Base-by-base conservation (phyloP, 768 basidiomycete genomes). In the Podaxis sp. region DNA sequence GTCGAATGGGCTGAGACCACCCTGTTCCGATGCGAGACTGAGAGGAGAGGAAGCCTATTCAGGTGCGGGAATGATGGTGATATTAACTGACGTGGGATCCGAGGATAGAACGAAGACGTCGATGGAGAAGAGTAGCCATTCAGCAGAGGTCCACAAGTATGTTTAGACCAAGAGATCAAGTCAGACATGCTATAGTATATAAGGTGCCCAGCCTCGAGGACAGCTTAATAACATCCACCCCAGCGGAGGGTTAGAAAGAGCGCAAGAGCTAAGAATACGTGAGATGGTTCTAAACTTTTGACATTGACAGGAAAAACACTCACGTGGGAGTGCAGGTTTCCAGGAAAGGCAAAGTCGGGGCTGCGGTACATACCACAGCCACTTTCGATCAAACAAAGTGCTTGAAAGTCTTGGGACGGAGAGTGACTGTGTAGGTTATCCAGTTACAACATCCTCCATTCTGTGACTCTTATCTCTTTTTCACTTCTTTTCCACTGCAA, bases 401-500 rank as follows among this genome's bases (percentile, higher is more conserved):
- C 8, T 33, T 33, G 9, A 33, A 33, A 33, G 33, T 33, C n/a
- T 43, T 5, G 15, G 24, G 22, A 13, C 29, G 25, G 22, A 36
- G 36, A n/a, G n/a, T 27, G 41, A 4, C 52, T 29, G 36, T 19
- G 52, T 61, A 24, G 19, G 43, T 47, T 55, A 19, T 27, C 24
- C 47, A 17, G 29, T 19, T 15, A 46, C 43, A 22, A 46, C 43
- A 9, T 46, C 24, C 38, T 12, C 49, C 24, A 9, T 25, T 25
- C 8, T 27, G 13, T 24, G 19, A 38, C 37, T 12, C 50, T 59
- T n/a, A 59, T 40, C 12, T 2, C 33, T 38, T 4, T 15, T 43
- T 57, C 33, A 9, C 33, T 33, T 57, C 43, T 63, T 55, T 51
- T 33, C 55, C n/a, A 24, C 25, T 59, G 58, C 65, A 63, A 72